Evolutionary conservation across 2,329 filamentous ascomycete genomes (phyloP), one percentile per base, ranked within the genome.

Genomic region (Hymenoscyphus infarciens): DNA sequence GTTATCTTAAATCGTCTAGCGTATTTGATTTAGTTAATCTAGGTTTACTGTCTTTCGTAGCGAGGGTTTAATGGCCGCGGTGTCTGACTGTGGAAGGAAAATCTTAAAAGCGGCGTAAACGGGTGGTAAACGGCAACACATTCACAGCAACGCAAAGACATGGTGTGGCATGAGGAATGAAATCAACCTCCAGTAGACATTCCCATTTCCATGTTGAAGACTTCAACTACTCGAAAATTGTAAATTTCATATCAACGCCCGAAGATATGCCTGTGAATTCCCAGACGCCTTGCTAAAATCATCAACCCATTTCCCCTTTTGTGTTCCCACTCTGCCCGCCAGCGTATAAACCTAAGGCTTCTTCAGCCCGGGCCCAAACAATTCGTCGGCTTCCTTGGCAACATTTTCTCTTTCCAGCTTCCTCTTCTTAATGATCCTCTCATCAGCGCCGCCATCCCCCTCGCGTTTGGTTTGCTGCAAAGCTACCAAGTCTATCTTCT

Each of bases 401-500:
- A 68, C 63, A 35, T 74, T 76, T 56, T 79, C 76, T 63, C 77
- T 74, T 70, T 80, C 79, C 27, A 76, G 62, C 61, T 79, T 73
- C n/a, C 74, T 71, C 66, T 77, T 82, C 72, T 78, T 73, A 4
- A 71, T 60, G 31, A 68, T 57, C 62, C 71, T 71, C 60, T 72
- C 69, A 25, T 71, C 66, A 54, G 66, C 63, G 5, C 49, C 61
- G 8, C 66, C 66, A 60, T 78, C 73, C 19, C 76, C 67, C 11
- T 87, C 83, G 56, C 85, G 85, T 69, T 87, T 82, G 22, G 85
- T 84, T 66, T 83, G 82, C 58, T 73, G 70, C 52, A 90, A 77
- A 56, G 86, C 86, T 19, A 92, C 86, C 3, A 93, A 75, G 74
- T 93, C 88, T 53, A 83, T 85, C 61, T 90, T 85, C 68, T 91